Percentiles rank a stretch among this genome's conserved stretches.
Evolutionary conservation across 345 rosid genomes (phyloP).

Genomic region (Gossypium anomalum): DNA sequence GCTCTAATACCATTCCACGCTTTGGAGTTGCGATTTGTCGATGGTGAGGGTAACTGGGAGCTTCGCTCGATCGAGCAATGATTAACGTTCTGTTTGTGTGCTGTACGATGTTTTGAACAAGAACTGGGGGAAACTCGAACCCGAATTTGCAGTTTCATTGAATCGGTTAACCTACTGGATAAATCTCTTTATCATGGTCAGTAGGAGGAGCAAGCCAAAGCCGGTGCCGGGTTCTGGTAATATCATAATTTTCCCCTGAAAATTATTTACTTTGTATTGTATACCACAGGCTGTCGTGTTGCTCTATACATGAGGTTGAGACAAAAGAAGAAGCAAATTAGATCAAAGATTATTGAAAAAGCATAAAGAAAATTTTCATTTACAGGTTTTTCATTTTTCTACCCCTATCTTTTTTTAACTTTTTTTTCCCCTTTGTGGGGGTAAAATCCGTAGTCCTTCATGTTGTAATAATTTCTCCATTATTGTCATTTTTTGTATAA

Average conservation of each 20-base stretch:
- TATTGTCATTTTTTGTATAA: too few relatives aligned
- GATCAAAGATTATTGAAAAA: not conserved
- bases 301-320: not conserved
- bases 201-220: not conserved
- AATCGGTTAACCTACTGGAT: not conserved
- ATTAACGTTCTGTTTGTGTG: constrained; percentile 2
- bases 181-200: not conserved
- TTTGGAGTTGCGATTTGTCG: constrained; percentile 71
- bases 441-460: constrained; percentile 3
- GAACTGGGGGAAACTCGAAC: not conserved
- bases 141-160: not conserved
- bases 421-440: not conserved
- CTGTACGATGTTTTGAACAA: not conserved
- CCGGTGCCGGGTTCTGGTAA: not conserved
- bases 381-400: constrained; percentile 11
- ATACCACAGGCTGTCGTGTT: not conserved
- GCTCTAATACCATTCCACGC: constrained; percentile 88
- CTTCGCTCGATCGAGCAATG: constrained; percentile 61
- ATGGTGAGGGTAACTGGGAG: constrained; percentile 98
- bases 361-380: constrained; percentile 16
- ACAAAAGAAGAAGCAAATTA: not conserved
- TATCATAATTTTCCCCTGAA: not conserved
- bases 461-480: constrained; percentile 17
- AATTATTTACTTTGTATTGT: not conserved
- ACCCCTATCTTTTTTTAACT: not conserved